Conservation (phyloP, 2,329 filamentous ascomycete genomes). For the Juglanconis juglandina region DNA sequence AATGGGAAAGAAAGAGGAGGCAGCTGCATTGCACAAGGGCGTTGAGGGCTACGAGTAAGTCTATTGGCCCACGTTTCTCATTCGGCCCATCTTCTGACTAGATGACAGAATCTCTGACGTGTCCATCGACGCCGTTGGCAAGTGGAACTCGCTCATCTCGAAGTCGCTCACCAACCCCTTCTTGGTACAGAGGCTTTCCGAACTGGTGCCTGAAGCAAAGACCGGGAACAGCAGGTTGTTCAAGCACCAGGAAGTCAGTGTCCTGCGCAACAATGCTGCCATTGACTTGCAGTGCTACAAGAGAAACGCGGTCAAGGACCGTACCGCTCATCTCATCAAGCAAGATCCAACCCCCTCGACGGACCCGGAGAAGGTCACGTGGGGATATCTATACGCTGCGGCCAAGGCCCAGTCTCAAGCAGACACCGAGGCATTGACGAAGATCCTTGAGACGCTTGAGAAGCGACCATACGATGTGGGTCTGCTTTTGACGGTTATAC, state of each 20-base stretch:
- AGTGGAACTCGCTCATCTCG: conserved; percentile 57
- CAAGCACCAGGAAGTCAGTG: conserved; percentile 61
- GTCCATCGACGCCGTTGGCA: conserved; percentile 63
- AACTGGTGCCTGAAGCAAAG: conserved; percentile 48
- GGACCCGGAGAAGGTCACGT: conserved; percentile 25
- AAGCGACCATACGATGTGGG: conserved; percentile 77
- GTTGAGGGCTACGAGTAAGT: conserved; percentile 61
- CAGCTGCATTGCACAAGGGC: conserved; percentile 58
- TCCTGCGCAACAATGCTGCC: conserved; percentile 61
- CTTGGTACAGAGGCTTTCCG: conserved; percentile 59
- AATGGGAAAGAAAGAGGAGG: conserved; percentile 64
- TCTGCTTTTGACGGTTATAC: conserved; percentile 72
- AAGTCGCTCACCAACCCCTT: conserved; percentile 60
- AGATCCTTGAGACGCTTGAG: conserved; percentile 66
- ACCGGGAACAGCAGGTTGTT: conserved; percentile 64
- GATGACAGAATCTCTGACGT: conserved; percentile 58
- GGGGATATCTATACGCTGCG: conserved; percentile 62
- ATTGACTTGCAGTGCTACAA: conserved; percentile 67
- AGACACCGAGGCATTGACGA: conserved; percentile 66
- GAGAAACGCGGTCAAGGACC: conserved; percentile 55
- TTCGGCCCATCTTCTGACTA: conserved; percentile 26
- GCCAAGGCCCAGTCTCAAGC: conserved; percentile 63
- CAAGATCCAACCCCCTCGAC: conserved; percentile 25
- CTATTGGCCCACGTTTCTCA: neutral
- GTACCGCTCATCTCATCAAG: conserved; percentile 42